A percentile compares a stretch with the other conserved stretches of the same genome.
These are phyloP conservation scores for Hirschfeldia incana DNA, from an alignment of 345 rosid genomes.

Conservation along the genomic window DNA sequence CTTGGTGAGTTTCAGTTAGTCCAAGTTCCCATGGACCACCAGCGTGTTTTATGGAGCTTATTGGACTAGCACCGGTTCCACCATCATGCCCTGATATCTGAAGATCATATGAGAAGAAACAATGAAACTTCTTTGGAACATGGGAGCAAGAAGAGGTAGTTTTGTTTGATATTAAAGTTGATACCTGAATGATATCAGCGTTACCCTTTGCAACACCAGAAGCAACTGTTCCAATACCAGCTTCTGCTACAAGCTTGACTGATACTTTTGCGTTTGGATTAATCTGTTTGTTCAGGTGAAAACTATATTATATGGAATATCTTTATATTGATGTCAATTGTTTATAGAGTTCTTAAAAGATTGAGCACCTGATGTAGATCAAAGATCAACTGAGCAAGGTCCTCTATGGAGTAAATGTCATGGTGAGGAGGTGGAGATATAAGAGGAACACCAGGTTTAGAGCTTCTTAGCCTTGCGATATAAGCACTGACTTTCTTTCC, in stretches of 20 bases:
- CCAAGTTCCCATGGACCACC: constrained; percentile 99
- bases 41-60: constrained; percentile 98
- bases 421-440: constrained; percentile 99
- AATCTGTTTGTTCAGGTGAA: constrained; percentile 53
- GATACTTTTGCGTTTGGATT: constrained; percentile 97
- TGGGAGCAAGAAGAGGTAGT: not conserved
- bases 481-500: constrained; percentile 99
- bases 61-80: constrained; percentile 99
- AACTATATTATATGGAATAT: not conserved
- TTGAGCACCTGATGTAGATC: constrained; percentile 92
- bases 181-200: constrained; percentile 95
- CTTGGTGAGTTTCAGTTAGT: constrained; percentile 90
- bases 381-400: constrained; percentile 95
- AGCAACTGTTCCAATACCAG: constrained; percentile 98
- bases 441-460: constrained; percentile 99
- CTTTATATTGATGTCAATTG: not conserved
- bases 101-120: constrained; percentile 19
- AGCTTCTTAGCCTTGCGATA: constrained; percentile 90
- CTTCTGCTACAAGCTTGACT: constrained; percentile 97
- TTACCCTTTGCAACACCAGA: constrained; percentile 99
- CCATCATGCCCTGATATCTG: constrained; percentile 99
- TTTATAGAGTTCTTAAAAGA: constrained; percentile 15
- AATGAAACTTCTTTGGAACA: not conserved
- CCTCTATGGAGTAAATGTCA: constrained; percentile 96
- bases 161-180: not conserved